phyloP scores from a whole-genome alignment of 1,139 yeast genomes.

The Protomyces inouyei region DNA sequence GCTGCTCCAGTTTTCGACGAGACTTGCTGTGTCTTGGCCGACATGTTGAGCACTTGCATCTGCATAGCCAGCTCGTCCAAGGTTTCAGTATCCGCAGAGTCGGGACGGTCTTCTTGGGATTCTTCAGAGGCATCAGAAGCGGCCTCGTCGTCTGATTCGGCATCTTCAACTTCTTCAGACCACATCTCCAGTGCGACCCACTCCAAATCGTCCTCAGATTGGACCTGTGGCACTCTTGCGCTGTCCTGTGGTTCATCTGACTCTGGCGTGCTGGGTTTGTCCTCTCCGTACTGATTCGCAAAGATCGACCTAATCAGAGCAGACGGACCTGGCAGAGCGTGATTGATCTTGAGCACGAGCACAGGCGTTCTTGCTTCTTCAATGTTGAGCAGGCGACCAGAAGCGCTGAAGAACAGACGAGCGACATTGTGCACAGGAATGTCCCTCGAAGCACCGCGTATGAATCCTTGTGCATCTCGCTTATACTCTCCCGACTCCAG shows the following conservation, averaged over 20 bases:
- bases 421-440: conserved; percentile 42
- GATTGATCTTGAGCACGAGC: conserved; percentile 53
- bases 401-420: conserved; percentile 64
- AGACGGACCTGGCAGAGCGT: conserved; percentile 35
- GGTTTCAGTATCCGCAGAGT: not conserved
- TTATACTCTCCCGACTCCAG: conserved; percentile 41
- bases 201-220: conserved; percentile 37
- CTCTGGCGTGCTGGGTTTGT: conserved; percentile 36
- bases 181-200: conserved; percentile 53
- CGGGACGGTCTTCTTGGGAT: not conserved
- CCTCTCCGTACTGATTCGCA: conserved; percentile 29
- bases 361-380: conserved; percentile 68
- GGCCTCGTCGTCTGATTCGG: conserved; percentile 32
- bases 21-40: conserved; percentile 7
- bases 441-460: conserved; percentile 39
- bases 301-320: conserved; percentile 10
- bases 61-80: conserved; percentile 25
- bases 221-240: not conserved
- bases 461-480: conserved; percentile 30
- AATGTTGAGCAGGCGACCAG: conserved; percentile 61
- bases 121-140: not conserved
- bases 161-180: conserved; percentile 40
- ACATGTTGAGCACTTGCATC: conserved; percentile 24
- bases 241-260: conserved; percentile 30
- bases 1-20: conserved; percentile 1